Conservation (phyloP, 345 rosid genomes). For the Tarenaya hassleriana region DNA sequence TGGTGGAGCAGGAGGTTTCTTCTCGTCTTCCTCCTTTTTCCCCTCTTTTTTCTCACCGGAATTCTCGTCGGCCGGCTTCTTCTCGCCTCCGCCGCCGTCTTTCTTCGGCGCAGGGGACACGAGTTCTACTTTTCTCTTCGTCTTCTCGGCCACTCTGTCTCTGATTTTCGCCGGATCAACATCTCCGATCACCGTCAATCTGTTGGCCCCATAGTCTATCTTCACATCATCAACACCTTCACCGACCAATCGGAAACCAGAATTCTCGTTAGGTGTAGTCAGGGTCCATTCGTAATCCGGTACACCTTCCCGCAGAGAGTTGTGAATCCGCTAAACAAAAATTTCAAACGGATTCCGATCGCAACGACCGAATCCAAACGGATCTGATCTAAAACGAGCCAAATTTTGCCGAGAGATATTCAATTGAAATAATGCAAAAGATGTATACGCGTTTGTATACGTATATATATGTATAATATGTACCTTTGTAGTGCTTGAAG, state of each 20-base stretch:
- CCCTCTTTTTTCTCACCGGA: constrained; percentile 32
- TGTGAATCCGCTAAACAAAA: background rate
- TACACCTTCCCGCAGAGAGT: background rate
- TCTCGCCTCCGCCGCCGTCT: constrained; percentile 27
- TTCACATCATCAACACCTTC: constrained; percentile 68
- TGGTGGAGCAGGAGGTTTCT: constrained; percentile 35
- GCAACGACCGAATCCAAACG: background rate
- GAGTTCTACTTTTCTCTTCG: constrained; percentile 43
- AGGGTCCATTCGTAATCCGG: background rate
- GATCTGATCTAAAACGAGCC: too few species aligned
- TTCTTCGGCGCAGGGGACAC: constrained; percentile 35
- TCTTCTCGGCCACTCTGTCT: constrained; percentile 36
- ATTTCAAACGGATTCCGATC: background rate
- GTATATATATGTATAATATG: background rate
- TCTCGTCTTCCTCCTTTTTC: constrained; percentile 38
- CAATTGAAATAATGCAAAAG: too few species aligned
- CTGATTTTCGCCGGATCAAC: constrained; percentile 53
- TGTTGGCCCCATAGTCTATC: constrained; percentile 42
- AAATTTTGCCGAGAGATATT: too few species aligned
- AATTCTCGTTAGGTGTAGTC: constrained; percentile 4
- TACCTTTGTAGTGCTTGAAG: constrained; percentile 48
- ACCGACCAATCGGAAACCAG: constrained; percentile 2
- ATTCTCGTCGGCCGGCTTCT: constrained; percentile 37
- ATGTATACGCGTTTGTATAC: too few species aligned
- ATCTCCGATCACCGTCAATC: constrained; percentile 67